Conservation (phyloP, 768 basidiomycete species). For the Pulveroboletus sp. region DNA sequence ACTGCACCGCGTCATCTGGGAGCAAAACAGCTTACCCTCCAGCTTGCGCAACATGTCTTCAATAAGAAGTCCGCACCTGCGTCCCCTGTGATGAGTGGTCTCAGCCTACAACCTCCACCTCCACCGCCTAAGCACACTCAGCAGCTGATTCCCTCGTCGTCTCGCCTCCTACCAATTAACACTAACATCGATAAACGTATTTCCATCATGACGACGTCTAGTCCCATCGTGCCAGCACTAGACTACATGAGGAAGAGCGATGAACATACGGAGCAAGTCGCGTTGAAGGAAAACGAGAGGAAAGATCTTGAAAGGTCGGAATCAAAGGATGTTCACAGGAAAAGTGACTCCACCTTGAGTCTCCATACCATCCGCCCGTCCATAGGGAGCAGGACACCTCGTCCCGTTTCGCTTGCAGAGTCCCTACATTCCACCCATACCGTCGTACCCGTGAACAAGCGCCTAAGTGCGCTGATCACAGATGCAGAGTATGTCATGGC, state of each 20-base stretch:
- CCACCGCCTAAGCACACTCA: constrained; percentile 37
- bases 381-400: constrained; percentile 48
- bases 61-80: constrained; percentile 33
- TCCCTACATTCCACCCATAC: constrained; percentile 72
- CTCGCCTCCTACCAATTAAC: constrained; percentile 21
- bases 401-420: constrained; percentile 76
- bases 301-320: constrained; percentile 35
- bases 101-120: constrained; percentile 31
- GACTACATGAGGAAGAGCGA: constrained; percentile 45
- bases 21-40: constrained; percentile 35
- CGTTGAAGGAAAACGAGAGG: constrained; percentile 23
- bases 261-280: constrained; percentile 25
- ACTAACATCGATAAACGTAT: constrained; percentile 35
- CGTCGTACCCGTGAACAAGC: constrained; percentile 59
- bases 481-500: constrained; percentile 64
- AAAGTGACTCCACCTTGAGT: constrained; percentile 80
- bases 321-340: constrained; percentile 69
- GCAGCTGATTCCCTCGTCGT: constrained; percentile 14
- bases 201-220: constrained; percentile 50
- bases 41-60: constrained; percentile 47
- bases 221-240: constrained; percentile 56
- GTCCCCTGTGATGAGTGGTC: constrained; percentile 30
- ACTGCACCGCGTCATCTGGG: constrained; percentile 22
- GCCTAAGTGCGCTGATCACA: constrained; percentile 61
- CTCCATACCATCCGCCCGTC: constrained; percentile 64